phyloP scores from a whole-genome alignment of 257 asterid species.

The Gardenia jasminoides region DNA sequence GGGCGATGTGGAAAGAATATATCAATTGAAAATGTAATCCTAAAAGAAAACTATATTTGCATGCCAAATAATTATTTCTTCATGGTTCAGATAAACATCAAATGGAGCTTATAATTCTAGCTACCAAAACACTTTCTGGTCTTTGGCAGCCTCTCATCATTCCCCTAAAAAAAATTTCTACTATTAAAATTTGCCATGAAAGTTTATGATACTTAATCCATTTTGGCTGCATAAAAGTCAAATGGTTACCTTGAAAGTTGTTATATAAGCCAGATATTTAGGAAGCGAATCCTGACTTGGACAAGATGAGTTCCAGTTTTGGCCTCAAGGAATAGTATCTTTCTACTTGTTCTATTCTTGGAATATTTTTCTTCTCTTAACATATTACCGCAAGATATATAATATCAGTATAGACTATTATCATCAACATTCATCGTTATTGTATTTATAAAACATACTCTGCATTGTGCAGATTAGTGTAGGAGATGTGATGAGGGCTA shows the following conservation, averaged over 20 bases:
- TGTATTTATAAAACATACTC: slow-evolving; percentile 26
- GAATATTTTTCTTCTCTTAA: neutral
- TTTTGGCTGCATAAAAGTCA: neutral
- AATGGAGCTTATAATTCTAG: neutral
- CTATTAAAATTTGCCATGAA: neutral
- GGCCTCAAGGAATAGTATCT: neutral
- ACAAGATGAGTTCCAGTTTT: neutral
- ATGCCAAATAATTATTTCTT: neutral
- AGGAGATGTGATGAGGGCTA: slow-evolving; percentile 73
- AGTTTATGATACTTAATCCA: neutral
- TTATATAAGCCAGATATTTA: neutral
- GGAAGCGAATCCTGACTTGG: neutral
- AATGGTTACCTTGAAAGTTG: neutral
- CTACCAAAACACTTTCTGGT: neutral
- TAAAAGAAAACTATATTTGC: neutral
- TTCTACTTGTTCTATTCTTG: neutral
- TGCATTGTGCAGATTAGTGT: slow-evolving; percentile 50
- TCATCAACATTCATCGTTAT: slow-evolving; percentile 10
- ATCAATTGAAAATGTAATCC: neutral
- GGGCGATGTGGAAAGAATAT: neutral
- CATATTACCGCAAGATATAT: neutral
- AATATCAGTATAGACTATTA: neutral
- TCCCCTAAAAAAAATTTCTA: too few species aligned
- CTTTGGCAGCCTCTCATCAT: neutral
- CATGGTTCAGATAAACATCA: neutral